phyloP scores from a whole-genome alignment of 192 early-diverging fungal species.

The Haplosporangium gracile region DNA sequence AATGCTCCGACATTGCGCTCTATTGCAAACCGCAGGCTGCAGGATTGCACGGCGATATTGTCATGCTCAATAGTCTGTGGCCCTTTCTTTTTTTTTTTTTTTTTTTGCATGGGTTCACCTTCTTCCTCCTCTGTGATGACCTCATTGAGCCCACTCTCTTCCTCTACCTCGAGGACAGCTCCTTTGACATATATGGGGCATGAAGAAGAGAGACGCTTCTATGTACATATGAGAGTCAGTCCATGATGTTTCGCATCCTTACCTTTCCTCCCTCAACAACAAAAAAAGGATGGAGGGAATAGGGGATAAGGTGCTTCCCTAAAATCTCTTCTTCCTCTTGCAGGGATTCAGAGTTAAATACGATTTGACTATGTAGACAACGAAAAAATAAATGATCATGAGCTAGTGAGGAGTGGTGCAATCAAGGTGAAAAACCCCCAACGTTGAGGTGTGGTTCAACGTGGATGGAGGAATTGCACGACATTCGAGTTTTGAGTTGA shows the following conservation, averaged over 20 bases:
- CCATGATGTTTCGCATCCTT: not conserved
- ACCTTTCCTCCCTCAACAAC: not conserved
- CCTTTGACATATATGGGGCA: not conserved
- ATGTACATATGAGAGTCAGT: not conserved
- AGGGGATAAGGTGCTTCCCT: not conserved
- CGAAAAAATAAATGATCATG: too few species aligned
- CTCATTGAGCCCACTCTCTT: not conserved
- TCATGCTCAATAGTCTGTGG: not conserved
- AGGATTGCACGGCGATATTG: not conserved
- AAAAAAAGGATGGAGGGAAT: not conserved
- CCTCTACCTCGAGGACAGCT: not conserved
- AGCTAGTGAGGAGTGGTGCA: too few species aligned
- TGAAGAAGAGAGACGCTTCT: not conserved
- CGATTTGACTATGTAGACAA: not conserved
- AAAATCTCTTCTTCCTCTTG: not conserved
- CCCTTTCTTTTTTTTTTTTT: not conserved
- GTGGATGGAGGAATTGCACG: too few species aligned
- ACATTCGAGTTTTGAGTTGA: too few species aligned
- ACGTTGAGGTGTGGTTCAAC: too few species aligned
- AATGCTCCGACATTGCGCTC: not conserved
- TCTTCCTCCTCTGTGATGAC: not conserved
- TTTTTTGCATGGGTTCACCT: not conserved
- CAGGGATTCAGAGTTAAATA: not conserved
- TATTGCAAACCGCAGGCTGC: not conserved
- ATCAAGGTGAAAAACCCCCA: too few species aligned